These are phyloP conservation scores for Poterioochromonas sp. DNA, from an alignment of 352 stramenopile species.

Conservation along the genomic window DNA sequence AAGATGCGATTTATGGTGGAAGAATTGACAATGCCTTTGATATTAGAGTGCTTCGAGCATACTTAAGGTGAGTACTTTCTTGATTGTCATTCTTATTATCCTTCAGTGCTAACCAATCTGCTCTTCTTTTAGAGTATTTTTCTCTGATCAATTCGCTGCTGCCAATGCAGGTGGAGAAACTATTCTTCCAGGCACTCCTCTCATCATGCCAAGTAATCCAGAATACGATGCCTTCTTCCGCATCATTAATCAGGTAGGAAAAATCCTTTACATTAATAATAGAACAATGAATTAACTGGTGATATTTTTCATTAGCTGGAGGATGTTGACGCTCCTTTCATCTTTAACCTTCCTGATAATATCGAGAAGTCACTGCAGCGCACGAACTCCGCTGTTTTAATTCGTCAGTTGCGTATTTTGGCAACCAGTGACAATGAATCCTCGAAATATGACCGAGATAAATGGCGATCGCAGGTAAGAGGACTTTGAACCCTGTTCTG, in stretches of 20 bases:
- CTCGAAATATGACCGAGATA: constrained; percentile 75
- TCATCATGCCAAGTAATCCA: constrained; percentile 11
- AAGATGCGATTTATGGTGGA: constrained; percentile 87
- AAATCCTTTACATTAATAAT: constrained; percentile 6
- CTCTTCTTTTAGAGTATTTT: constrained; percentile 26
- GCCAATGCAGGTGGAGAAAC: neutral
- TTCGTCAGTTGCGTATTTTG: constrained; percentile 70
- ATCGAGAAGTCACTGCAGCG: constrained; percentile 84
- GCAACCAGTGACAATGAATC: constrained; percentile 54
- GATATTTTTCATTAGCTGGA: constrained; percentile 56
- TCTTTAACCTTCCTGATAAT: constrained; percentile 84
- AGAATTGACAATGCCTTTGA: constrained; percentile 85
- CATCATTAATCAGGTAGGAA: neutral
- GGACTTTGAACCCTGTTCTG: constrained; percentile 48
- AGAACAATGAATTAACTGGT: constrained; percentile 55
- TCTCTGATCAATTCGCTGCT: constrained; percentile 15
- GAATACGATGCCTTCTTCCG: constrained; percentile 28
- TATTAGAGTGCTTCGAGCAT: constrained; percentile 70
- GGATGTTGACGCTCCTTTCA: constrained; percentile 51
- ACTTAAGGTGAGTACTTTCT: constrained; percentile 71
- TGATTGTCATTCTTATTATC: neutral
- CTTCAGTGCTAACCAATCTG: neutral
- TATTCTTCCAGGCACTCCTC: constrained; percentile 16
- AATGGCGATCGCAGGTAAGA: constrained; percentile 67
- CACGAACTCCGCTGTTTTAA: constrained; percentile 65